Conservation (phyloP, 257 asterid species). For the Nicotiana otophora region DNA sequence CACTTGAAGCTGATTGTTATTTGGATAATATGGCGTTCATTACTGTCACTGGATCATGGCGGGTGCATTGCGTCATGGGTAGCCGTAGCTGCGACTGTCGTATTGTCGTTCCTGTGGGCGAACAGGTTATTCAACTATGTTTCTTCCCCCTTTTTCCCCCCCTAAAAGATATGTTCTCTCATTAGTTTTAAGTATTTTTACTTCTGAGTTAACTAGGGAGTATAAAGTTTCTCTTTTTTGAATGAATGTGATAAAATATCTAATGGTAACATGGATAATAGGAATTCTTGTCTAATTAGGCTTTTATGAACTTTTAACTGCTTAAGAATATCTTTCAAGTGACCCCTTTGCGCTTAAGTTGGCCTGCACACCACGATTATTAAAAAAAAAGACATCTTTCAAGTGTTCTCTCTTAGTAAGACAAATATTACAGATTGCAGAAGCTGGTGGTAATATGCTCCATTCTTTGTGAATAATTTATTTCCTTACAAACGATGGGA, state of each 20-base stretch:
- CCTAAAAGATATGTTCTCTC: not conserved
- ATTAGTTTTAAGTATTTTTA: not conserved
- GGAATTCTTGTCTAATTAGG: not conserved
- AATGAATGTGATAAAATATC: not conserved
- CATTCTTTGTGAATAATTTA: not conserved
- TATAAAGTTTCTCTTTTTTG: not conserved
- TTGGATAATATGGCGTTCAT: conserved; percentile 77
- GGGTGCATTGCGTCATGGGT: conserved; percentile 92
- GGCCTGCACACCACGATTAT: too few relatives aligned
- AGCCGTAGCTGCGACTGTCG: conserved; percentile 74
- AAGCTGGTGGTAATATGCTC: not conserved
- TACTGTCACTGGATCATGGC: conserved; percentile 67
- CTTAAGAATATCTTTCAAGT: not conserved
- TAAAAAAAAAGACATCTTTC: not conserved
- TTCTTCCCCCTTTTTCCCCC: too few relatives aligned
- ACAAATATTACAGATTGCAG: not conserved
- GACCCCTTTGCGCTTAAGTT: too few relatives aligned
- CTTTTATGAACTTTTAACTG: not conserved
- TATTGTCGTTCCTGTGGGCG: conserved; percentile 89
- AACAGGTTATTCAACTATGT: conserved; percentile 47
- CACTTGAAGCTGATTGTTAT: conserved; percentile 60
- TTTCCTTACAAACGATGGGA: not conserved
- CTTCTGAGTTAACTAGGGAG: not conserved
- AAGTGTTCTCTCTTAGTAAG: not conserved
- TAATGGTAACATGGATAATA: not conserved